Conservation (phyloP, 805 yeast species). For the Yarrowia sp. region DNA sequence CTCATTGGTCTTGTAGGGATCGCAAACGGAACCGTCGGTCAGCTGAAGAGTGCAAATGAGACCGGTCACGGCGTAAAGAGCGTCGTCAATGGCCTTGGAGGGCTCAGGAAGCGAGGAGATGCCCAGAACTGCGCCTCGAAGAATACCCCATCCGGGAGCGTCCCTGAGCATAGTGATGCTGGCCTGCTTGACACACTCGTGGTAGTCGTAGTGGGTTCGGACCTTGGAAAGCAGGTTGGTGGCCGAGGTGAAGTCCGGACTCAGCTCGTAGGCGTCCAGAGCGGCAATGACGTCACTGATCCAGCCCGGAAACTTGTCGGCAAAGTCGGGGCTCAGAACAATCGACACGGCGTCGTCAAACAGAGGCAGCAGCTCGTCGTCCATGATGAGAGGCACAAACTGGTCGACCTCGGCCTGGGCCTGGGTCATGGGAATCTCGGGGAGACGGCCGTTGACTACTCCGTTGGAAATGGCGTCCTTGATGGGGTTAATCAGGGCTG, state of each 20-base stretch:
- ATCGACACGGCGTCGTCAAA: background rate
- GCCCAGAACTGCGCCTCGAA: background rate
- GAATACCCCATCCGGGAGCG: background rate
- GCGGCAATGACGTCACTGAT: background rate
- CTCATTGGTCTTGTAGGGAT: background rate
- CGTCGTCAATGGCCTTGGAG: background rate
- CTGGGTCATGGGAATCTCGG: background rate
- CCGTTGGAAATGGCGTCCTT: background rate
- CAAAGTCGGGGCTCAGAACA: background rate
- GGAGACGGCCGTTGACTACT: background rate
- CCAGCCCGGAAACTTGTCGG: background rate
- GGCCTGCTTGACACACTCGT: background rate
- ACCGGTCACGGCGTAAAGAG: background rate
- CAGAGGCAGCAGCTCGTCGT: background rate
- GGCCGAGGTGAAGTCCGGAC: background rate
- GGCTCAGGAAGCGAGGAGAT: background rate
- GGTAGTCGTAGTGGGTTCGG: background rate
- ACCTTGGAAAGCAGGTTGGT: background rate
- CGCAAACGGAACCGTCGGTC: background rate
- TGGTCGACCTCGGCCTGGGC: background rate
- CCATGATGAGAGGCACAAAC: background rate
- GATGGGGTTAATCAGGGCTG: background rate
- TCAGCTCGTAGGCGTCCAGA: background rate
- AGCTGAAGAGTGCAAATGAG: slow-evolving; percentile 4
- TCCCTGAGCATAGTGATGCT: background rate